Base-by-base conservation (phyloP, 805 yeast species). In the Metschnikowia colocasiae region DNA sequence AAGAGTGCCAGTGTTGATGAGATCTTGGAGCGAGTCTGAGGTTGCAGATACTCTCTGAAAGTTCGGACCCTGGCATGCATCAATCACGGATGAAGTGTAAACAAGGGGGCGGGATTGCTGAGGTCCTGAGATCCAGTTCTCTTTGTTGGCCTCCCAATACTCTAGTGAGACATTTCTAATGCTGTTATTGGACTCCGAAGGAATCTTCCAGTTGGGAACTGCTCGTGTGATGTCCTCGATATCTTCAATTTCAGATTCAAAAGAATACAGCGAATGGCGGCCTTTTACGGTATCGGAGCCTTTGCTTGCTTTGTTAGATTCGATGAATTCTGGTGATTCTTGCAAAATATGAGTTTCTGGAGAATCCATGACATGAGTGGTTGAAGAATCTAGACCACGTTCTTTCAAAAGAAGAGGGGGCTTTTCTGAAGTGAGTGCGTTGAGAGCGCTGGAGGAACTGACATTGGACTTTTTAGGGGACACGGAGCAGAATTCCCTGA, bases 111-210 rank as follows among this genome's bases (percentile, higher is more conserved):
- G 7, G 63, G 54, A 39, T 61, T 55, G 29, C 56, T 47, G 35
- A 19, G 65, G 46, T 3, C 49, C 42, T 34, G 59, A 59, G 10
- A 56, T 49, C 61, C 70, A 69, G 3, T 49, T 31, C 16, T 58
- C 54, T 19, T 57, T 46, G 40, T 60, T 57, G 6, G 48, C 53
- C 22, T 65, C 63, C 75, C 75, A 70, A 19, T 67, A 65, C 15
- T 64, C 54, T 9, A 63, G 54, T 7, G 69, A 59, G 15, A 69
- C 63, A 45, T 58, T 54, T 22, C 40, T 29, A 37, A 49, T 41
- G 22, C 33, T 23, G 13, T 25, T 23, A 16, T 22, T 10, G 18
- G 32, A 4, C 4, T 31, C 33, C 2, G 40, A 25, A 6, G 22
- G 35, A 6, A 23, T 13, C 13, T 20, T 26, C 45, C 51, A 51